Evolutionary conservation across 352 stramenopile species (phyloP), one percentile per base, ranked within the genome.

Genomic region (Aphanomyces invadans): DNA sequence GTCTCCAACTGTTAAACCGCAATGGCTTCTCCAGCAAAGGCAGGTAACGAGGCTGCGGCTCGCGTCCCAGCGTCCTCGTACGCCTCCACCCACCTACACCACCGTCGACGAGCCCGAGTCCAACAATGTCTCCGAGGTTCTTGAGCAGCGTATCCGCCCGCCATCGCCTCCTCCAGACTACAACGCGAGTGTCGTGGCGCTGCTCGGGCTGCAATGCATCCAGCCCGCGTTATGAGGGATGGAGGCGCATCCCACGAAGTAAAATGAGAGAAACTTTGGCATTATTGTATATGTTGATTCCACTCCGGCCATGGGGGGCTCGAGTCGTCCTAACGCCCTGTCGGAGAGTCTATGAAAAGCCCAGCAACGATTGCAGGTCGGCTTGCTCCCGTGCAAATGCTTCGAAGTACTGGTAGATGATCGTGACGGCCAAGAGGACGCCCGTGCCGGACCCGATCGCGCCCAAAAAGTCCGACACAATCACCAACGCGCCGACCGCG

Each of bases 351-450:
- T 57, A 57, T 57, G 49, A 57, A n/a, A 57, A 32, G 49, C 49
- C 49, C 12, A 57, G 49, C 17, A 64, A 28, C 36, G 55, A 19
- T 45, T 45, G 84, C 59, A 93, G 80, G 67, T 93, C 85, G 12
- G 85, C 83, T 67, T 93, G 81, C 75, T 99, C 95, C 72, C 96
- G 96, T 59, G 93, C 86, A 63, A 98, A 98, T 38, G 92, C 97
- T 86, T 99, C 95, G 72, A 98, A 98, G 80, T 98, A 98, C 78
- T 98, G 90, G 86, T 99, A 99, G 79, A 99, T 99, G 83, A 99
- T 99, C 28, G 97, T 99, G 61, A 99, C 97, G 61, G 92, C 93
- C 63, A 99, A 78, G 69, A 99, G 76, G 76, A 99, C 99, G 81
- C 96, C 96, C 5, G 96, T 99, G 74, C 97, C 97, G 51, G 95